Base-by-base conservation (phyloP, 768 basidiomycete species). In the Hortiboletus campestris region DNA sequence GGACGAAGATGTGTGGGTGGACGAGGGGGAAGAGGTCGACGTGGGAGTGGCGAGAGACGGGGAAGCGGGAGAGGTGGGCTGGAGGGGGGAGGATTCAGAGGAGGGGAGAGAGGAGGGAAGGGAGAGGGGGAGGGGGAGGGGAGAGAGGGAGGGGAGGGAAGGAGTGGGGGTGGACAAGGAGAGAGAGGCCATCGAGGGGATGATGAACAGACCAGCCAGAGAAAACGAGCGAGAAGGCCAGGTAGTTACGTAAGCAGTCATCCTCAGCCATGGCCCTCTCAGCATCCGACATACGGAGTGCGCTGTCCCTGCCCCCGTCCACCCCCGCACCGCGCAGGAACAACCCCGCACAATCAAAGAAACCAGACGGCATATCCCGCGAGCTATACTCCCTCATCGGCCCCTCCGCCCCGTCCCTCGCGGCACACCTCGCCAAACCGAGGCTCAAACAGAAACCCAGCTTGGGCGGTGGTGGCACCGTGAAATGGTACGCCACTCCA, bases 361-460 rank as follows among this genome's bases (percentile, higher is more conserved):
- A 90, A 72, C 91, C 91, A 4, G 91, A 94, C 19, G 95, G 96
- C 19, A 94, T 98, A 57, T 88, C 94, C 0, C 80, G 94, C 62
- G 95, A 98, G 71, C 80, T 99, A 2, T 98, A 90, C 74, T 86
- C 90, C 1, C 84, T 99, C 56, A 98, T 99, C 61, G 96, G 96
- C n/a, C 86, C 92, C 56, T 89, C 91, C 46, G 89, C 89, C 12
- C 94, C 96, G 0, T 85, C 89, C 2, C 80, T 98, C 46, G 88
- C 86, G 0, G 82, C 89, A 34, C 86, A 90, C 62, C 80, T 87
- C 55, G 80, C 87, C 28, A 90, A 91, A 68, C 90, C 91, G 35
- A 84, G 86, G 51, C 81, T 95, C 54, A 94, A 94, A 67, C 89
- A 93, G 72, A 89, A 91, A 60, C 91, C 92, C 4, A 88, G 85